Evolutionary conservation across 345 rosid genomes (phyloP), one percentile per base, ranked within the genome.

Genomic region (Arabidopsis arenosa): DNA sequence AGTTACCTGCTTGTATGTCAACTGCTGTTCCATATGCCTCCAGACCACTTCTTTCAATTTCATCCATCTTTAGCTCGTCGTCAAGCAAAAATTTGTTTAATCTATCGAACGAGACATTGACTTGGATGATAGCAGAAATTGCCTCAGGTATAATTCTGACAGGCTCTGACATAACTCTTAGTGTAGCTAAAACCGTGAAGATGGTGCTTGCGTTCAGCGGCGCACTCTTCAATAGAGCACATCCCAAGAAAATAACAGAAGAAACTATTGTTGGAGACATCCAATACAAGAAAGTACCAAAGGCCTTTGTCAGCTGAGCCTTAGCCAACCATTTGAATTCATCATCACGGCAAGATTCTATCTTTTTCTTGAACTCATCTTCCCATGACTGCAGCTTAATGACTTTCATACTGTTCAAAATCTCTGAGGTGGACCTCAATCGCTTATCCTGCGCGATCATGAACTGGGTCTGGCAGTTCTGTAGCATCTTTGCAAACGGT

Each of bases 301-400:
- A 87, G 17, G 88, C 71, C 80, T 80, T 87, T 48, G 74, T 85
- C 47, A 83, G 6, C 77, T 88, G 93, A 36, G 80, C 73, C 68
- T 84, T 78, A 10, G 88, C 69, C 72, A 90, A 72, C 89, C 92
- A 90, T 78, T 81, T 86, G 76, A 88, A 88, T 65, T 92, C 97
- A 0, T 51, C 80, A 7, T 62, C 90, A 47, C 97, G 87, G 41
- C 35, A 53, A 2, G 84, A 80, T 37, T 86, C 88, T 21, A 90
- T 86, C 82, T 80, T 73, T 73, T 68, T 80, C 80, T 86, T 82
- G 84, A 92, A 90, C 71, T 86, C 85, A 28, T 83, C 90, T 83
- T 87, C 96, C 97, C 97, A 92, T 0, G 97, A 84, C 52, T 90
- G 91, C 58, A 92, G 45, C 86, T 92, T 90, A 49, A 90, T 87